Percentiles rank a stretch among this genome's conserved stretches.
phyloP scores from a whole-genome alignment of 306 rosid species.

The Luffa acutangula region DNA sequence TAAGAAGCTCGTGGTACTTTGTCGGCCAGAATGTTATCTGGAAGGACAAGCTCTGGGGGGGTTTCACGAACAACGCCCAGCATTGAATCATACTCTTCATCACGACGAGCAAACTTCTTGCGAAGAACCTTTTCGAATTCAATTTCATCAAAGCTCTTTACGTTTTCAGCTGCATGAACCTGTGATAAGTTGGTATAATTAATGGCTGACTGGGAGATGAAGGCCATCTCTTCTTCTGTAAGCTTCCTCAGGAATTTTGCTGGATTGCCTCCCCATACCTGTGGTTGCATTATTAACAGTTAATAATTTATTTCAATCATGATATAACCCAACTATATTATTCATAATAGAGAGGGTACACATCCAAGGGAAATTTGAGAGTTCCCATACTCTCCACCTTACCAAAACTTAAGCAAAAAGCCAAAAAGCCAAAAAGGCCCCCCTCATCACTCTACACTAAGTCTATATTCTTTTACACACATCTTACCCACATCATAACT shows the following conservation, averaged over 20 bases:
- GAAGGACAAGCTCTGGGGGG: slow-evolving; percentile 42
- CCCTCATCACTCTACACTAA: neutral
- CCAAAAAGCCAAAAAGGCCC: neutral
- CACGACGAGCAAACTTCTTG: slow-evolving; percentile 63
- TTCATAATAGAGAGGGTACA: neutral
- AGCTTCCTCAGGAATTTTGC: slow-evolving; percentile 93
- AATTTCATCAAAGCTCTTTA: slow-evolving; percentile 52
- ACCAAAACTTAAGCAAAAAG: neutral
- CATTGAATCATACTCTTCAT: slow-evolving; percentile 52
- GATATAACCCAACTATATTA: neutral
- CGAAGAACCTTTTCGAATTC: slow-evolving; percentile 68
- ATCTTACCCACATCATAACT: neutral
- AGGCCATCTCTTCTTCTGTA: slow-evolving; percentile 79
- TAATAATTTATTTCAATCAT: neutral
- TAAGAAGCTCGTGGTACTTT: slow-evolving; percentile 48
- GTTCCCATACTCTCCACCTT: neutral
- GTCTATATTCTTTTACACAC: neutral
- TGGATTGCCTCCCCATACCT: slow-evolving; percentile 99
- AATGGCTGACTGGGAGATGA: slow-evolving; percentile 73
- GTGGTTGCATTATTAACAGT: slow-evolving; percentile 4
- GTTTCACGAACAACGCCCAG: slow-evolving; percentile 44
- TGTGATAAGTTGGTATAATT: slow-evolving; percentile 81
- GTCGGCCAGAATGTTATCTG: slow-evolving; percentile 35
- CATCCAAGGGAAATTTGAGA: neutral
- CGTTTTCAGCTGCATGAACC: slow-evolving; percentile 88